Percentiles rank a stretch among this genome's conserved stretches.
Evolutionary conservation across 2,329 filamentous ascomycete species (phyloP).

Genomic region (Orbilia oligospora): DNA sequence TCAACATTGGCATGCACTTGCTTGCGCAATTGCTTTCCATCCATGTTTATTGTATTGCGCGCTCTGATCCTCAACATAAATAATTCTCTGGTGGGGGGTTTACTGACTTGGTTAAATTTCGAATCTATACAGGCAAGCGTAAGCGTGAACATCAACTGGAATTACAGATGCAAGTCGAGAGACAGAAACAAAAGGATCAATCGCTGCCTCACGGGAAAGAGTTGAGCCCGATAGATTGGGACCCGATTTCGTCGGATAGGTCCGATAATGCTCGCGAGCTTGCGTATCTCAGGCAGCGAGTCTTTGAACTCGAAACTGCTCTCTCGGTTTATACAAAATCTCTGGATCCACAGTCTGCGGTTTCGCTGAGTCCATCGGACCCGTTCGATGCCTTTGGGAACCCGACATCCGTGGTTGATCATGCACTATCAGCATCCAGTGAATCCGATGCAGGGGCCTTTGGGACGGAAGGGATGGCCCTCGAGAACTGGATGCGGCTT

Average conservation of each 20-base stretch:
- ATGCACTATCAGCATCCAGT: slow-evolving; percentile 52
- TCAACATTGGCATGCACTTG: too few relatives aligned
- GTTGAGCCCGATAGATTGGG: slow-evolving; percentile 45
- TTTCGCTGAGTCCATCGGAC: slow-evolving; percentile 43
- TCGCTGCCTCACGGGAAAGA: slow-evolving; percentile 41
- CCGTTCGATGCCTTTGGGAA: slow-evolving; percentile 55
- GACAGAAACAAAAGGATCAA: slow-evolving; percentile 49
- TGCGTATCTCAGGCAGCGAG: slow-evolving; percentile 51
- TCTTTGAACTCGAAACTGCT: slow-evolving; percentile 48
- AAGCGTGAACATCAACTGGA: slow-evolving; percentile 59
- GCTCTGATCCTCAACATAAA: too few relatives aligned
- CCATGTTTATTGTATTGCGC: too few relatives aligned
- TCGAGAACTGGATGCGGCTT: slow-evolving; percentile 56
- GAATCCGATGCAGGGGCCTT: slow-evolving; percentile 57
- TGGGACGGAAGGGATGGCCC: slow-evolving; percentile 49
- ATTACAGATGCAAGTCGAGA: slow-evolving; percentile 56
- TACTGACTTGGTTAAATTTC: slow-evolving; percentile 19
- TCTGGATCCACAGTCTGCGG: slow-evolving; percentile 46
- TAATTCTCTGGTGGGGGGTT: too few relatives aligned
- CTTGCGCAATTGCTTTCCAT: too few relatives aligned
- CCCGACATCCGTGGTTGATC: slow-evolving; percentile 41
- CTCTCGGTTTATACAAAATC: slow-evolving; percentile 51
- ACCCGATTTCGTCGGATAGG: slow-evolving; percentile 44
- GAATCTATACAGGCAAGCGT: slow-evolving; percentile 38
- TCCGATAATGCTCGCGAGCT: slow-evolving; percentile 53